Percentiles rank a stretch among this genome's conserved stretches.
Conservation (phyloP, 2,329 filamentous ascomycete genomes). For the Fusarium virguliforme region DNA sequence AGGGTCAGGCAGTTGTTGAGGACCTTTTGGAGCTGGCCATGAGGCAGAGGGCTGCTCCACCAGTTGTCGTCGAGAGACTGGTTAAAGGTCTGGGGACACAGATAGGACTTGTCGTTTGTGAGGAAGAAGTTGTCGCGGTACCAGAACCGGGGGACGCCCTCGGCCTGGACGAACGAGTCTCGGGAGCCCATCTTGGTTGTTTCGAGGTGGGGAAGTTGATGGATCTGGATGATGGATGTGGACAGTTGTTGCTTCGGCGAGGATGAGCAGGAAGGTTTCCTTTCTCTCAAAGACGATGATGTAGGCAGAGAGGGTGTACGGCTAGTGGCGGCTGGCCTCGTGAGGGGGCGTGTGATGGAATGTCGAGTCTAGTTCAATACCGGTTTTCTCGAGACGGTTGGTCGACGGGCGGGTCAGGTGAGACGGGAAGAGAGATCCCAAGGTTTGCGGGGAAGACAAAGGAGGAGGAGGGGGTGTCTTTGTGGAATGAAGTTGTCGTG, state of each 20-base stretch:
- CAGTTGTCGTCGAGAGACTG: constrained; percentile 71
- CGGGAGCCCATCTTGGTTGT: constrained; percentile 47
- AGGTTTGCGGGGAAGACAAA: constrained; percentile 41
- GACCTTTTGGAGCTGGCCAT: constrained; percentile 65
- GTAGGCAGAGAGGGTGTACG: constrained; percentile 47
- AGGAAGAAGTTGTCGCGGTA: constrained; percentile 70
- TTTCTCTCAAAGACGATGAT: constrained; percentile 34
- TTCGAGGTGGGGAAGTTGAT: constrained; percentile 6
- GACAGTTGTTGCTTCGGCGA: constrained; percentile 5
- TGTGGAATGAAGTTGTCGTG: constrained; percentile 11
- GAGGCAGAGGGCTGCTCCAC: constrained; percentile 71
- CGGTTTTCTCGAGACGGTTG: constrained; percentile 41
- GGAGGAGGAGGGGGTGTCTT: background rate
- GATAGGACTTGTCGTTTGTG: constrained; percentile 72
- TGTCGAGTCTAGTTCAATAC: constrained; percentile 36
- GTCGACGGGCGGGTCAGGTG: constrained; percentile 42
- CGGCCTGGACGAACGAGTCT: constrained; percentile 50
- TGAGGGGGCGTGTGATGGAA: constrained; percentile 44
- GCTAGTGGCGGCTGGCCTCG: constrained; percentile 46
- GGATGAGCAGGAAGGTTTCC: constrained; percentile 14
- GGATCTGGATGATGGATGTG: background rate
- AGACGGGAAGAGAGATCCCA: constrained; percentile 27
- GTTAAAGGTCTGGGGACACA: constrained; percentile 71
- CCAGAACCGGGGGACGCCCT: constrained; percentile 62
- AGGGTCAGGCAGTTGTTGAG: constrained; percentile 74